Percentiles rank a stretch among this genome's conserved stretches.
Evolutionary conservation across 1,139 yeast genomes (phyloP).

Genomic region (Nakaseomyces bracarensis): DNA sequence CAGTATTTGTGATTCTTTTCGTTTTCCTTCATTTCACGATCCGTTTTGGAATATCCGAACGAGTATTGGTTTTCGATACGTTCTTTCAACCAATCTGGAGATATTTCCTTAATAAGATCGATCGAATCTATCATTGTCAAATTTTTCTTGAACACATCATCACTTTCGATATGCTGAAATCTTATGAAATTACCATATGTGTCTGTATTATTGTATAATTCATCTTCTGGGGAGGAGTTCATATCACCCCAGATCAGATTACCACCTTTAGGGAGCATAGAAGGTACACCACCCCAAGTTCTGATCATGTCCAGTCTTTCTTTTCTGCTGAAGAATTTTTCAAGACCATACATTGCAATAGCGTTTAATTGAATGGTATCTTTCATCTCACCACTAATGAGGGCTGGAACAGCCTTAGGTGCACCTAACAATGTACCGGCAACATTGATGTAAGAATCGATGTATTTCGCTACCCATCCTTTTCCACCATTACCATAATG

Average conservation of each 20-base stretch:
- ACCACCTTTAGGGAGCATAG: conserved; percentile 97
- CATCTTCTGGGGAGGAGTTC: conserved; percentile 47
- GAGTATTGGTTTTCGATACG: conserved; percentile 68
- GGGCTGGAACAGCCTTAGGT: conserved; percentile 86
- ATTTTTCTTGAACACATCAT: conserved; percentile 42
- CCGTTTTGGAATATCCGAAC: conserved; percentile 59
- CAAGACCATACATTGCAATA: conserved; percentile 87
- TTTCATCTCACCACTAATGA: conserved; percentile 93
- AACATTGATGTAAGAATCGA: conserved; percentile 75
- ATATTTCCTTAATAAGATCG: conserved; percentile 50
- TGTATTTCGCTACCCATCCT: conserved; percentile 75
- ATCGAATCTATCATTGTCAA: conserved; percentile 60
- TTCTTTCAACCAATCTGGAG: conserved; percentile 70
- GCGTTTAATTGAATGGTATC: conserved; percentile 93
- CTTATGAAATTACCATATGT: conserved; percentile 70
- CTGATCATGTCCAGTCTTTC: conserved; percentile 82
- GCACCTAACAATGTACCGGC: conserved; percentile 87
- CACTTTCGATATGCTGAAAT: conserved; percentile 39
- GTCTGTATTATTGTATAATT: conserved; percentile 29
- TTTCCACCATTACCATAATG: conserved; percentile 82
- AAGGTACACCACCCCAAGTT: conserved; percentile 87
- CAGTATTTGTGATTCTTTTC: conserved; percentile 69
- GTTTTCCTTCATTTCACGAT: conserved; percentile 51
- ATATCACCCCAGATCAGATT: conserved; percentile 76
- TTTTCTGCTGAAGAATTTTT: conserved; percentile 80